phyloP scores from a whole-genome alignment of 2,329 filamentous ascomycete genomes.

The Fusarium keratoplasticum region DNA sequence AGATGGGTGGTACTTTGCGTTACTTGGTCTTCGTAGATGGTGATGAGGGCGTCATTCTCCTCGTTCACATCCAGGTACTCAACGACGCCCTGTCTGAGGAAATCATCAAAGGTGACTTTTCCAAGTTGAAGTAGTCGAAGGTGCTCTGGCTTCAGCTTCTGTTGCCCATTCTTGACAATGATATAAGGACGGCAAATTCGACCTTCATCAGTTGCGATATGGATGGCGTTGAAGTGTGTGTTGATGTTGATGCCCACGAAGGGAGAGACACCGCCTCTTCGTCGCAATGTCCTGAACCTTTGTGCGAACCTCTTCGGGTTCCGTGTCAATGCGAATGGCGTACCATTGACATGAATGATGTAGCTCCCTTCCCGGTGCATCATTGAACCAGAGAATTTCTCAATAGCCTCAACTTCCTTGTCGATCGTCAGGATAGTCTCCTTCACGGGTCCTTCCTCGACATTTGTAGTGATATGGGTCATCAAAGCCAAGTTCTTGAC shows the following conservation, averaged over 20 bases:
- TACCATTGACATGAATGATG: constrained; percentile 95
- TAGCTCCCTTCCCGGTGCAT: constrained; percentile 88
- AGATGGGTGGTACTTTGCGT: constrained; percentile 88
- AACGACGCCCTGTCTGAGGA: constrained; percentile 87
- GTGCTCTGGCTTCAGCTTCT: constrained; percentile 83
- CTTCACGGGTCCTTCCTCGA: constrained; percentile 90
- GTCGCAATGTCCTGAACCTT: constrained; percentile 86
- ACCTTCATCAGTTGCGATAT: constrained; percentile 97
- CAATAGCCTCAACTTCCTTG: constrained; percentile 82
- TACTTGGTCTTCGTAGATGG: constrained; percentile 88
- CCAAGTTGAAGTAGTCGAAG: constrained; percentile 85
- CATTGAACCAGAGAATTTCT: constrained; percentile 79
- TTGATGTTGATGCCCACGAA: constrained; percentile 98
- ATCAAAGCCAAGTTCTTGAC: constrained; percentile 98
- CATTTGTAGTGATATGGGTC: constrained; percentile 98
- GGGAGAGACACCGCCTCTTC: constrained; percentile 91
- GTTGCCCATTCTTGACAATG: constrained; percentile 88
- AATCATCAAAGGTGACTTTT: constrained; percentile 92
- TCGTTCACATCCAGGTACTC: constrained; percentile 99
- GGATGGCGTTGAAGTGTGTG: constrained; percentile 88
- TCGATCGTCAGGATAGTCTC: constrained; percentile 89
- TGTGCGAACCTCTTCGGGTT: constrained; percentile 88
- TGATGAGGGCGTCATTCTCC: constrained; percentile 95
- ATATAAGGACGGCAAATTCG: constrained; percentile 96
- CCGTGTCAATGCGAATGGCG: constrained; percentile 87